A percentile compares a stretch with the other conserved stretches of the same genome.
These are phyloP conservation scores for Zygosaccharomyces bailii DNA, from an alignment of 805 yeast genomes.

Conservation along the genomic window DNA sequence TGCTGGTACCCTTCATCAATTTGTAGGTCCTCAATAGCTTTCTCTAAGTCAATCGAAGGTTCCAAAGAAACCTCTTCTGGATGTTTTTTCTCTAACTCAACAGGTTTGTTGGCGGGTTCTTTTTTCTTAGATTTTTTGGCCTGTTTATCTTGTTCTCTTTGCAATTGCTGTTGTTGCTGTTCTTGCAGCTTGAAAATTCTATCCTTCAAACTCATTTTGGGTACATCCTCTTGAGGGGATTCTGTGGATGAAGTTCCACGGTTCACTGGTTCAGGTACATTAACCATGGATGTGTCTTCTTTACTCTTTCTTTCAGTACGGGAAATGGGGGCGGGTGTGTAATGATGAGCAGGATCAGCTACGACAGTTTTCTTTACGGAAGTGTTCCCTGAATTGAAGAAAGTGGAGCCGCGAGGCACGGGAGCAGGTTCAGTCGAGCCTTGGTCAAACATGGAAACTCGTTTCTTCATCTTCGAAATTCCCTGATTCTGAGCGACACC, in stretches of 20 bases:
- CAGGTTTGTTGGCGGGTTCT: constrained; percentile 19
- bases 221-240: constrained; percentile 51
- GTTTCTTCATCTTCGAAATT: constrained; percentile 38
- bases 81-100: background rate
- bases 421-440: constrained; percentile 43
- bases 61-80: background rate
- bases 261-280: constrained; percentile 24
- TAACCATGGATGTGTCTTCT: constrained; percentile 13
- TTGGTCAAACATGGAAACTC: constrained; percentile 50
- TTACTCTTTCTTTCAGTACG: constrained; percentile 10
- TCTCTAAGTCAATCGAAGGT: background rate
- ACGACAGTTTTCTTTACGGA: constrained; percentile 56
- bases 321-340: constrained; percentile 40
- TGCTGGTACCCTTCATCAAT: background rate
- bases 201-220: constrained; percentile 79
- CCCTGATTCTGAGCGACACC: constrained; percentile 18
- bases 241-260: constrained; percentile 9
- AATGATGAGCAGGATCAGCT: constrained; percentile 55
- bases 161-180: constrained; percentile 75
- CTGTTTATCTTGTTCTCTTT: constrained; percentile 50
- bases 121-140: constrained; percentile 5
- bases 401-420: constrained; percentile 47
- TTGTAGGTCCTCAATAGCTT: background rate
- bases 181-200: constrained; percentile 79
- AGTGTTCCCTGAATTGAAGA: constrained; percentile 11